Conservation (phyloP, 306 rosid genomes). For the Trichosanthes truncata region DNA sequence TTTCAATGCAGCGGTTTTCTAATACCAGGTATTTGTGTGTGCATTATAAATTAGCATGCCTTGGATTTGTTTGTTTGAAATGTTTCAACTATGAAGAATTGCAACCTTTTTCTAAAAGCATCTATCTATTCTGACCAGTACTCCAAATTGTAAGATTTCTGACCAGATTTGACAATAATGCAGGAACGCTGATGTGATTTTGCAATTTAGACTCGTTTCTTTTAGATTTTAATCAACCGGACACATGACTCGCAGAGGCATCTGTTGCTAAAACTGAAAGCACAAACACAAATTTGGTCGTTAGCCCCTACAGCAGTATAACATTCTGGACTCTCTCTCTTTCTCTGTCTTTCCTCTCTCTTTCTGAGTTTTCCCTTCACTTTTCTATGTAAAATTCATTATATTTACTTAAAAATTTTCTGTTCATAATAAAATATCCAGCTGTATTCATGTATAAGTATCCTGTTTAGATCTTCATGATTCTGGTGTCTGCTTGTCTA, state of each 20-base stretch:
- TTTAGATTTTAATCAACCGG: neutral
- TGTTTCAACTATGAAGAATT: neutral
- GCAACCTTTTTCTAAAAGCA: neutral
- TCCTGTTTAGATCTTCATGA: neutral
- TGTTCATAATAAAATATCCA: constrained; percentile 1
- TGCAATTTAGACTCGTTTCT: constrained; percentile 1
- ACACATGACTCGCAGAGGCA: neutral
- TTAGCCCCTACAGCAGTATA: constrained; percentile 2
- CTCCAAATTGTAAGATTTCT: neutral
- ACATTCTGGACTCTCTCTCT: neutral
- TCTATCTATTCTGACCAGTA: neutral
- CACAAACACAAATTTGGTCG: neutral
- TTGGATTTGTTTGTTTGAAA: neutral
- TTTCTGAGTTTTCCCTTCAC: neutral
- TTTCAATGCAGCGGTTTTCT: no score
- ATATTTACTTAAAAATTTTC: neutral
- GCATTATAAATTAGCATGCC: no score
- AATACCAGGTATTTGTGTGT: no score
- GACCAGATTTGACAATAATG: neutral
- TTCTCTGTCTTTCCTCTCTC: neutral
- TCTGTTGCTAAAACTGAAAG: constrained; percentile 2
- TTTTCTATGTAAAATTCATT: neutral
- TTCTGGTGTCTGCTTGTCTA: neutral
- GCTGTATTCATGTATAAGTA: neutral
- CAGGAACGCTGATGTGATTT: constrained; percentile 4